Conservation (phyloP, 1,139 yeast genomes). For the Debaryomycetaceae sp. region DNA sequence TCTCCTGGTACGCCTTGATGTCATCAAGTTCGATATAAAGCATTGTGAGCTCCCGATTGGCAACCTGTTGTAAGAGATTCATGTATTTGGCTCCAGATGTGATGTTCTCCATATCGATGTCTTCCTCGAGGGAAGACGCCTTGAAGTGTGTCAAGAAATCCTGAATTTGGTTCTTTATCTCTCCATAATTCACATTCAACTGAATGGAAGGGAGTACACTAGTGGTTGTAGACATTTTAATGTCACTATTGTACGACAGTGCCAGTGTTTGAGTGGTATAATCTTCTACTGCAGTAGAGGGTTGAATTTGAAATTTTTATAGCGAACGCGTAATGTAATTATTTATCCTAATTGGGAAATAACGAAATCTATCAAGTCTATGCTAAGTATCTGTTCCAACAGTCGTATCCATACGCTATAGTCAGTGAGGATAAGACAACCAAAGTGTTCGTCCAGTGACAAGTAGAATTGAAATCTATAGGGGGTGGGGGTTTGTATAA, state of each 20-base stretch:
- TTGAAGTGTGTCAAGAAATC: constrained; percentile 65
- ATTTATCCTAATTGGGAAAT: constrained; percentile 9
- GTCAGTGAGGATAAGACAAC: background rate
- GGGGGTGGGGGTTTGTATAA: background rate
- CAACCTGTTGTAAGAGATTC: constrained; percentile 70
- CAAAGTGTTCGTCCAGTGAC: background rate
- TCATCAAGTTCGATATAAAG: constrained; percentile 82
- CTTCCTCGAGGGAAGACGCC: constrained; percentile 24
- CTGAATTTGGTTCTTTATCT: constrained; percentile 46
- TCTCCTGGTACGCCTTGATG: constrained; percentile 60
- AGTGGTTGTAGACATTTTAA: constrained; percentile 28
- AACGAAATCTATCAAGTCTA: background rate
- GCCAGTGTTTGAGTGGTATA: background rate
- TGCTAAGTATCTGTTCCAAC: background rate
- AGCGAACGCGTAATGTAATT: constrained; percentile 8
- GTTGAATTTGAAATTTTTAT: constrained; percentile 4
- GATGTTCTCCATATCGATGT: constrained; percentile 16
- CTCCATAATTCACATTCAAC: constrained; percentile 60
- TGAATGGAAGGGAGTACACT: constrained; percentile 54
- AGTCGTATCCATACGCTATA: too few species aligned
- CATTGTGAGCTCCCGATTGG: constrained; percentile 75
- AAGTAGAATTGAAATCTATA: background rate
- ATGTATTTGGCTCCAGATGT: constrained; percentile 67
- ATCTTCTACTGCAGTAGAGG: background rate
- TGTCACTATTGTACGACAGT: background rate